A percentile compares a stretch with the other conserved stretches of the same genome.
Evolutionary conservation across 352 stramenopile genomes (phyloP).

Genomic region (Phytophthora aleatoria): DNA sequence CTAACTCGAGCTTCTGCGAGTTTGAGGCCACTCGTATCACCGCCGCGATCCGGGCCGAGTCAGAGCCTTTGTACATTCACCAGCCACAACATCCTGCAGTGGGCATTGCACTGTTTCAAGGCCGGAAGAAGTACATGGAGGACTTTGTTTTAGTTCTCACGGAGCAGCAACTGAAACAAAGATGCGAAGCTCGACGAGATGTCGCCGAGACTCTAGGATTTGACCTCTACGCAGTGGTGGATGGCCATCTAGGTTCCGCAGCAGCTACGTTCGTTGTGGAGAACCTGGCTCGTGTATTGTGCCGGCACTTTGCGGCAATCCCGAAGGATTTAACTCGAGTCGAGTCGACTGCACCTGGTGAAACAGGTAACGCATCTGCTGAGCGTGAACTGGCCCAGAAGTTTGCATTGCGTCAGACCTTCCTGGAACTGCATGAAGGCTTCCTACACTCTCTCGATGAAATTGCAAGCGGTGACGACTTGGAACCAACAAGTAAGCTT

Average conservation of each 20-base stretch:
- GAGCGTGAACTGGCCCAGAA: constrained; percentile 51
- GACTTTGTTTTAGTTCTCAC: constrained; percentile 66
- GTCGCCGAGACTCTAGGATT: constrained; percentile 37
- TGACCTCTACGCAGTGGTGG: constrained; percentile 94
- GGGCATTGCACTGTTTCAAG: constrained; percentile 83
- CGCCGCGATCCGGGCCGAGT: constrained; percentile 31
- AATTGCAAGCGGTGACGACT: constrained; percentile 4
- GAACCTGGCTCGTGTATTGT: constrained; percentile 45
- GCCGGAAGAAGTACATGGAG: constrained; percentile 94
- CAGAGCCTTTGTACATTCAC: constrained; percentile 13
- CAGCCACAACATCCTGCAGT: constrained; percentile 25
- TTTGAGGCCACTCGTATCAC: constrained; percentile 46
- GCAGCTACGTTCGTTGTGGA: constrained; percentile 84
- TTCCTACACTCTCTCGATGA: constrained; percentile 49
- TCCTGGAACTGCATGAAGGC: constrained; percentile 67
- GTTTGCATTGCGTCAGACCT: constrained; percentile 70
- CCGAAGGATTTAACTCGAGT: constrained; percentile 8
- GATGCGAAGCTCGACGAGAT: neutral
- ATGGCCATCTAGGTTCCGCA: constrained; percentile 93
- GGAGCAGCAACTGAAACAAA: constrained; percentile 31
- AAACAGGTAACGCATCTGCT: constrained; percentile 4
- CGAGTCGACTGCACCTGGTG: neutral
- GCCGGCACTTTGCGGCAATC: constrained; percentile 37
- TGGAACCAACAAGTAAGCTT: neutral
- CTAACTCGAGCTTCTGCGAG: constrained; percentile 54